Base-by-base conservation (phyloP, 805 yeast genomes). In the Kuraishia floccosa region DNA sequence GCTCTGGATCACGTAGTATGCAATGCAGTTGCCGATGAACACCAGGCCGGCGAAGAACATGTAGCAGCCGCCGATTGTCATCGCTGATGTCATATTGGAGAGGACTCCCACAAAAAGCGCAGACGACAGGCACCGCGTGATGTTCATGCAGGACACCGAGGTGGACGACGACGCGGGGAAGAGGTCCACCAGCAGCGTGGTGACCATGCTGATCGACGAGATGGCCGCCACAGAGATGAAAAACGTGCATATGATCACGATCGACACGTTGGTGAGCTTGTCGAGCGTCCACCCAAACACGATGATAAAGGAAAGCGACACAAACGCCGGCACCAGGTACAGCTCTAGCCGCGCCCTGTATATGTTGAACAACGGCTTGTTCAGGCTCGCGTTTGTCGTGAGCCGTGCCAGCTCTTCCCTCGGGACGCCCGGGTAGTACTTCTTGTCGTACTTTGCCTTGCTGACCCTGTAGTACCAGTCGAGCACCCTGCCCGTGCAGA, bases 1-100 rank as follows among this genome's bases (percentile, higher is more conserved):
- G 28, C 7, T 13, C 12, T 14, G 18, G 12, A 26, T 8, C 17
- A 29, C 9, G 19, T 29, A 29, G 25, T 24, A 18, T 14, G 25
- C 23, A 13, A 23, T 15, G 5, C 21, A 23, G 17, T 17, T 30
- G 22, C 24, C n/a, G 4, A 25, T 17, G 4, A 25, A 17, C 12
- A 22, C 18, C 11, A 30, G 13, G 7, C 28, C 29, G 3, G 29
- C 28, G 16, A 30, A 46, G 14, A 81, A 57, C 0, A 87, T 74
- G 41, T 70, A 78, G 5, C 77, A 65, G 12, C 89, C 85, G 2
- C 89, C 89, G n/a, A 68, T 53, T 0, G 72, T 68, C 65, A 82
- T 56, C 1, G 54, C 35, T 1, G 37, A 35, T 10, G 59, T 52
- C 82, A 81, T 75, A 26, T 53, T 58, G 21, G 70, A 65, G 21